A percentile compares a stretch with the other conserved stretches of the same genome.
Evolutionary conservation across 1,139 yeast species (phyloP).

Genomic region (Taiozyma sp.): DNA sequence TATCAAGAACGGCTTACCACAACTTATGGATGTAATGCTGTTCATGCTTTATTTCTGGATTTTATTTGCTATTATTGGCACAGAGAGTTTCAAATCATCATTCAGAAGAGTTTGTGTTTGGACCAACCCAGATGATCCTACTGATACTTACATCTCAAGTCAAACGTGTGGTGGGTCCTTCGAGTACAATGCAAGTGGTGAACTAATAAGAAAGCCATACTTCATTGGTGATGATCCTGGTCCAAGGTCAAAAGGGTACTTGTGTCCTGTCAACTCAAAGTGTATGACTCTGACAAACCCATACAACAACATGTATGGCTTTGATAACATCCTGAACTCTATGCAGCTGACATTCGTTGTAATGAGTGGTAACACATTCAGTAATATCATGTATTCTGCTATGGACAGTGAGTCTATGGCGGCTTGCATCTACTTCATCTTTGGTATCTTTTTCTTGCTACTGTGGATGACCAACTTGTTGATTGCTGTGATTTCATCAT

Average conservation of each 20-base stretch:
- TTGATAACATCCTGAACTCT: constrained; percentile 81
- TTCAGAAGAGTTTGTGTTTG: constrained; percentile 84
- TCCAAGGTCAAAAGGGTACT: constrained; percentile 61
- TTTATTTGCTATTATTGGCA: constrained; percentile 81
- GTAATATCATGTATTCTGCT: constrained; percentile 82
- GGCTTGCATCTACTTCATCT: constrained; percentile 73
- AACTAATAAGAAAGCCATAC: constrained; percentile 48
- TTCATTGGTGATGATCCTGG: constrained; percentile 40
- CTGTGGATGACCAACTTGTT: constrained; percentile 85
- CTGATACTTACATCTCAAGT: constrained; percentile 51
- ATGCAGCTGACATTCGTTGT: constrained; percentile 83
- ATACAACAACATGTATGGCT: constrained; percentile 65
- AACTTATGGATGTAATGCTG: constrained; percentile 68
- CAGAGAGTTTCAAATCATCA: constrained; percentile 84
- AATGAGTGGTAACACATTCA: constrained; percentile 87
- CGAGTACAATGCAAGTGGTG: constrained; percentile 31
- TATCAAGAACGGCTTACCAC: constrained; percentile 69
- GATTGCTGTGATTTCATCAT: constrained; percentile 82
- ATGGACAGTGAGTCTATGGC: constrained; percentile 83
- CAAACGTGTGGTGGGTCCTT: constrained; percentile 84
- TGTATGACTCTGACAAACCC: constrained; percentile 75
- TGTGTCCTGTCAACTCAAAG: constrained; percentile 74
- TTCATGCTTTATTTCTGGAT: constrained; percentile 82
- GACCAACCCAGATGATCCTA: constrained; percentile 67
- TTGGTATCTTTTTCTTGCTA: constrained; percentile 66